Evolutionary conservation across 2,329 filamentous ascomycete species (phyloP), one percentile per base, ranked within the genome.

Genomic region (Alternaria triticimaculans): DNA sequence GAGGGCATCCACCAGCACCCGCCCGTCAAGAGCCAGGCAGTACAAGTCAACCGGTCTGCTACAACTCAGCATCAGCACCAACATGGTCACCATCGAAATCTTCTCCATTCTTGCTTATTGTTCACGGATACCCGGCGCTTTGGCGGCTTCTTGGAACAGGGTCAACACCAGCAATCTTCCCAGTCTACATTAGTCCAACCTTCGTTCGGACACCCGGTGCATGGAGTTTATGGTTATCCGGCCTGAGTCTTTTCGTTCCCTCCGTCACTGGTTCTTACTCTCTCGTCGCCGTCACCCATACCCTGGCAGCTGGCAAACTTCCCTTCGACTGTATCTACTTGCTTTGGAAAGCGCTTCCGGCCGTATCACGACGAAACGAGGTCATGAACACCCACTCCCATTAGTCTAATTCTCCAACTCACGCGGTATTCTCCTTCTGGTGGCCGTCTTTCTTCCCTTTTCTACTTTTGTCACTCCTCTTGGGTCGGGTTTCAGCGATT

Each of bases 51-150:
- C 25, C 62, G 54, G 49, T 44, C 60, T 23, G 64, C 55, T 62
- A 54, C 58, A 55, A 48, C 55, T 55, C 66, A 62, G 43, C 65
- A 64, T 30, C 67, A 69, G 53, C 70, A 67, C 57, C 62, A 65
- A 55, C 68, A 71, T 62, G 70, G 70, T 55, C 67, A 73, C 53
- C 70, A 72, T 48, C 72, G 71, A 59, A 75, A 72, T 68, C 67
- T 74, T 64, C 66, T 76, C 67, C 76, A 79, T 79, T 79, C 76
- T 79, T 79, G 76, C 70, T 72, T 78, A 80, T 80, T 79, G 70
- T 76, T 79, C 70, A 57, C 72, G 57, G 74, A 76, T 60, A 71
- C 67, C 49, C 60, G 73, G 71, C 73, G 74, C 68, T 74, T 73
- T 70, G 72, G 73, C 60, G 70, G 72, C 63, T 64, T 72, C 64